A percentile compares a stretch with the other conserved stretches of the same genome.
phyloP scores from a whole-genome alignment of 2,329 filamentous ascomycete species.

The Aspergillus clavatus region DNA sequence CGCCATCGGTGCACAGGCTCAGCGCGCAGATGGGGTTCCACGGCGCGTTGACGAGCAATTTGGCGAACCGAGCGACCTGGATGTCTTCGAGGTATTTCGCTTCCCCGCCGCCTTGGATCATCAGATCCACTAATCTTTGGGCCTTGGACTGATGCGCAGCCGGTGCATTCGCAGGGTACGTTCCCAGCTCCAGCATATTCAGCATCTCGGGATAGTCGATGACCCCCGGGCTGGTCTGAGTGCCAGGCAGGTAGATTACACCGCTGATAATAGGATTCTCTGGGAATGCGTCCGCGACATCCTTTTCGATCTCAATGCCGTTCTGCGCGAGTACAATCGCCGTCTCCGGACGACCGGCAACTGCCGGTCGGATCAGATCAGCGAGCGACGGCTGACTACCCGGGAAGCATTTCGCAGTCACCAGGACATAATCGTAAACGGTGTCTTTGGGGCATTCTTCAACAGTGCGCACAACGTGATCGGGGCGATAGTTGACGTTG shows the following conservation, averaged over 20 bases:
- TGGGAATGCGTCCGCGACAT: conserved; percentile 49
- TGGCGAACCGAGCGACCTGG: conserved; percentile 56
- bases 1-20: conserved; percentile 49
- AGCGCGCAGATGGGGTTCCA: conserved; percentile 60
- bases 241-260: conserved; percentile 52
- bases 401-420: conserved; percentile 46
- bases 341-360: conserved; percentile 37
- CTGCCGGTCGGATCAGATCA: conserved; percentile 36
- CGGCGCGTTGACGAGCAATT: conserved; percentile 56
- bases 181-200: conserved; percentile 48
- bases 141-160: conserved; percentile 27
- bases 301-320: conserved; percentile 56
- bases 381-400: conserved; percentile 30
- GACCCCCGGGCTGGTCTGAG: conserved; percentile 47
- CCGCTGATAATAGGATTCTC: conserved; percentile 51
- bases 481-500: conserved; percentile 19
- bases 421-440: conserved; percentile 46
- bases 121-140: conserved; percentile 38
- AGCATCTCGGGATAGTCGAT: conserved; percentile 43
- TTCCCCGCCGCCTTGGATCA: conserved; percentile 43
- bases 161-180: conserved; percentile 39
- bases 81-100: conserved; percentile 51
- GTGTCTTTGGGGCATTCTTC: conserved; percentile 16
- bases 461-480: conserved; percentile 15
- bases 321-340: conserved; percentile 59